Base-by-base conservation (phyloP, 2,329 filamentous ascomycete genomes). In the Scortechinia acanthostroma region DNA sequence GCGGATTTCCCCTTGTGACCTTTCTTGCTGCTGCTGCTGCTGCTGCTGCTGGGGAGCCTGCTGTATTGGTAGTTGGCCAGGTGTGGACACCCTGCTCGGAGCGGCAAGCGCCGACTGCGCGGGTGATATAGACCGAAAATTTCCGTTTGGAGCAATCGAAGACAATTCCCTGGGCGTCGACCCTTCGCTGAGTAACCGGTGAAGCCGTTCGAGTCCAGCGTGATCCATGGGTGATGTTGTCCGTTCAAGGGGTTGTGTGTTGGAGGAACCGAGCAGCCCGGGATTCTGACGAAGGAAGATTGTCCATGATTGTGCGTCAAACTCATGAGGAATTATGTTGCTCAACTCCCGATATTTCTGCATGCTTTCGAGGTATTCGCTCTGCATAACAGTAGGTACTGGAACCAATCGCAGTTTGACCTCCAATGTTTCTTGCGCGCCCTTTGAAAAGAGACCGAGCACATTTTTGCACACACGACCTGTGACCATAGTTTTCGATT, bases 401-500 rank as follows among this genome's bases (percentile, higher is more conserved):
- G 83, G 81, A 19, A 84, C 77, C 44, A 88, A 67, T 51, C 80
- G 79, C 47, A 88, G 66, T 59, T 85, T 88, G 46, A 88, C 84
- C 60, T 88, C 84, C 49, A 88, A 58, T 3, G 82, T 88, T 59
- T 88, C 83, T 55, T 83, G 35, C 45, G 77, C 66, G 19, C 79
- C 80, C 53, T 80, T 81, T 14, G 76, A 76, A 58, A 87, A 87
- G 17, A 87, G 64, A 15, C 80, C 81, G 42, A 84, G 62, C 20
- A 83, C 71, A 57, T 84, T 87, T 54, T 83, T 83, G 66, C 77
- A 83, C 45, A 88, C 80, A 40, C 82, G 77, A 50, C 84, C 84
- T 19, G 83, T 88, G 50, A 88, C 78, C 62, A 80, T 74, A 47
- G 62, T 63, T 51, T 75, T 71, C 3, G 77, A 79, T 53, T 78